phyloP scores from a whole-genome alignment of 805 yeast species.

The Saccharomycopsis selenospora region DNA sequence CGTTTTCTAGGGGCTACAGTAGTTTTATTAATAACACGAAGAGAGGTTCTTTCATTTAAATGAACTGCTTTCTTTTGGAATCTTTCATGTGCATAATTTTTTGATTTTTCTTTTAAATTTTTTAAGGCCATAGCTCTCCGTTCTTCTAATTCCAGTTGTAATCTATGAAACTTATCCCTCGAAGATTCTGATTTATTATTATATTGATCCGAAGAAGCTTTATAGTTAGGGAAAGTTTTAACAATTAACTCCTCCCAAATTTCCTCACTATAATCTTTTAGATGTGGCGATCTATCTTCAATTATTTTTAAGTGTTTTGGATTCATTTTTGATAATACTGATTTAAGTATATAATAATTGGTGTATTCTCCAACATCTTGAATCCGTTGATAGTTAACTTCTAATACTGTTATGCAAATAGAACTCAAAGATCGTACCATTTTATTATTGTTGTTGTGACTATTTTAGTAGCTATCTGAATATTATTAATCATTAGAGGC shows the following conservation, averaged over 20 bases:
- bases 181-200: not conserved
- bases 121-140: conserved; percentile 15
- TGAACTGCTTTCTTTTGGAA: not conserved
- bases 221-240: conserved; percentile 11
- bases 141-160: not conserved
- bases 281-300: conserved; percentile 10
- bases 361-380: conserved; percentile 13
- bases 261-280: not conserved
- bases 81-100: conserved; percentile 5
- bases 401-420: conserved; percentile 10
- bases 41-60: not conserved
- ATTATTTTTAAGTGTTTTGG: conserved; percentile 9
- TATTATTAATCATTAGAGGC: no score
- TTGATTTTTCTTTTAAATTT: conserved; percentile 11
- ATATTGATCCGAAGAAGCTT: not conserved
- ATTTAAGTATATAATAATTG: conserved; percentile 8
- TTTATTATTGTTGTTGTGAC: no score
- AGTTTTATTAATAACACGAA: not conserved
- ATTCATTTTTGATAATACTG: conserved; percentile 12
- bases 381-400: conserved; percentile 2
- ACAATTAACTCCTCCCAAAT: conserved; percentile 12
- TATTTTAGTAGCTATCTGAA: no score
- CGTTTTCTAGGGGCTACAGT: not conserved
- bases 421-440: conserved; percentile 4
- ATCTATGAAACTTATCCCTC: not conserved